Evolutionary conservation across 1,284 basidiomycete genomes (phyloP).

Genomic region (Anthracocystis walkeri): DNA sequence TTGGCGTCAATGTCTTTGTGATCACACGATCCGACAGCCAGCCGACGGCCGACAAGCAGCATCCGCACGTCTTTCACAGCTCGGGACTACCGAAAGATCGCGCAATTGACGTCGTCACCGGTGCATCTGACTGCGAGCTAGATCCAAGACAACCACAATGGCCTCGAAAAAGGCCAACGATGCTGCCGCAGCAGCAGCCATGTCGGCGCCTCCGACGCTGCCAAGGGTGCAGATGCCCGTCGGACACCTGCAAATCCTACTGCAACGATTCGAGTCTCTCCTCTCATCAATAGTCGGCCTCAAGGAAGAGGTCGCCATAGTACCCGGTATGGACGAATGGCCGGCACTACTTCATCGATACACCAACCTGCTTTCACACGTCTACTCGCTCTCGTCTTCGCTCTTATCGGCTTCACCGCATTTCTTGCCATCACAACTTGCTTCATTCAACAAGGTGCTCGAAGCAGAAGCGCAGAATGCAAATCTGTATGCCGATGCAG

Average conservation of each 20-base stretch:
- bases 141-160: conserved; percentile 7
- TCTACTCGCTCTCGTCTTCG: conserved; percentile 56
- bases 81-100: background rate
- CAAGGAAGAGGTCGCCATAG: conserved; percentile 57
- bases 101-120: background rate
- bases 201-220: conserved; percentile 34
- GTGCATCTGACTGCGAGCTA: background rate
- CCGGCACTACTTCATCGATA: conserved; percentile 57
- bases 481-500: conserved; percentile 50
- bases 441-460: conserved; percentile 56
- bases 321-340: conserved; percentile 62
- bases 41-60: background rate
- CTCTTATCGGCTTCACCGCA: conserved; percentile 56
- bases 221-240: conserved; percentile 37
- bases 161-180: conserved; percentile 23
- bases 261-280: conserved; percentile 60
- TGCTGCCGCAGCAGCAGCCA: conserved; percentile 8
- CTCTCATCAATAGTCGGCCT: conserved; percentile 56
- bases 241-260: conserved; percentile 54
- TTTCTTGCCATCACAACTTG: conserved; percentile 55
- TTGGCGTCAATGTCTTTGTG: background rate
- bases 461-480: conserved; percentile 54
- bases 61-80: background rate
- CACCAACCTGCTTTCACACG: conserved; percentile 58
- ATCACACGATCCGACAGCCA: background rate